Evolutionary conservation across 805 yeast genomes (phyloP).

Genomic region (Teunomyces cretensis): DNA sequence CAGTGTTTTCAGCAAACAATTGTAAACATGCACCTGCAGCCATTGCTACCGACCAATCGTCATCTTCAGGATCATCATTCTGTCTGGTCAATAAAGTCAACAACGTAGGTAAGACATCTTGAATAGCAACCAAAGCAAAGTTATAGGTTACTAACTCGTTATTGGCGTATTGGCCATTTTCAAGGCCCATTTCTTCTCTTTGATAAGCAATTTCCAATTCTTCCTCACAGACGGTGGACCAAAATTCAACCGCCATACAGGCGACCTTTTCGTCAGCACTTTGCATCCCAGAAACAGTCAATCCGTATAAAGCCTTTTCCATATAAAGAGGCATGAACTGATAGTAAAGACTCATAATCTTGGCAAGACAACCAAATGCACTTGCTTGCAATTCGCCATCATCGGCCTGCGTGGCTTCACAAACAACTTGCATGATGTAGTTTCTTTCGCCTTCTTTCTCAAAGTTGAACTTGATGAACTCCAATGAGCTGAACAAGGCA

Average conservation of each 20-base stretch:
- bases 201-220: conserved; percentile 79
- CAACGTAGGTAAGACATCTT: conserved; percentile 85
- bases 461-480: conserved; percentile 84
- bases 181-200: conserved; percentile 58
- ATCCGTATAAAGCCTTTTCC: conserved; percentile 92
- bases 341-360: conserved; percentile 88
- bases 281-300: conserved; percentile 91
- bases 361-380: conserved; percentile 93
- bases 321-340: conserved; percentile 88
- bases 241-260: conserved; percentile 97
- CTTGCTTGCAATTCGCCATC: conserved; percentile 84
- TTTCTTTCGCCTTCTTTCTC: conserved; percentile 93
- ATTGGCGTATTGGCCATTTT: conserved; percentile 27
- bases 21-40: conserved; percentile 98
- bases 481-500: conserved; percentile 88
- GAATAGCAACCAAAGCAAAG: conserved; percentile 81
- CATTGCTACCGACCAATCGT: conserved; percentile 97
- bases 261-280: conserved; percentile 81
- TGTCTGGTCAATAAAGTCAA: conserved; percentile 79
- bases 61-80: conserved; percentile 91
- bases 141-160: conserved; percentile 56
- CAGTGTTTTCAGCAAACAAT: conserved; percentile 88
- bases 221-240: conserved; percentile 99
- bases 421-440: conserved; percentile 96
- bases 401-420: conserved; percentile 95